These are phyloP conservation scores for Glycine latifolia DNA, from an alignment of 306 rosid species.

Conservation along the genomic window DNA sequence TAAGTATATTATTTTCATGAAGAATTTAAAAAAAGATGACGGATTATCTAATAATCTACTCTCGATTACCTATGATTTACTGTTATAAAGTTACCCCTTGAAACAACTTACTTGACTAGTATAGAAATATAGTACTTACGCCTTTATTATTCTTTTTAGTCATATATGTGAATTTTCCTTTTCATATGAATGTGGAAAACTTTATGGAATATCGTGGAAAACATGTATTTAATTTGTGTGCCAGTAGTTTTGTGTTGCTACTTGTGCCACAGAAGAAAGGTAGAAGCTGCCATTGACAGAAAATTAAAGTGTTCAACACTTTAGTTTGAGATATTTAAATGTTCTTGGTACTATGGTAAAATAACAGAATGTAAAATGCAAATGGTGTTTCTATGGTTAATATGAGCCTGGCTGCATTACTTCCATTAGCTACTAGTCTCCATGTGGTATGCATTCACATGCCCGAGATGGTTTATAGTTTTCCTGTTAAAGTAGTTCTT, in stretches of 20 bases:
- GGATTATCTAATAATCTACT: too few relatives aligned
- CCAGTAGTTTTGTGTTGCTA: neutral
- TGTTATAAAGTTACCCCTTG: conserved; percentile 20
- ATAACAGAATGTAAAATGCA: conserved; percentile 2
- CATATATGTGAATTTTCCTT: neutral
- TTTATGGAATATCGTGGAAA: too few relatives aligned
- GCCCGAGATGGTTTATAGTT: too few relatives aligned
- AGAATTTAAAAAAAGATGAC: too few relatives aligned
- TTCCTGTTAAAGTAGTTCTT: too few relatives aligned
- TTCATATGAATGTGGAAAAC: too few relatives aligned
- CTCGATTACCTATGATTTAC: conserved; percentile 19
- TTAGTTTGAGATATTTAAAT: conserved; percentile 12
- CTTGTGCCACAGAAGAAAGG: neutral
- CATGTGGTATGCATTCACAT: too few relatives aligned
- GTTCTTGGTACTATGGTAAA: conserved; percentile 11
- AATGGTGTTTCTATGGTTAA: conserved; percentile 19
- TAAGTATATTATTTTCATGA: too few relatives aligned
- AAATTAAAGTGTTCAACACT: conserved; percentile 1
- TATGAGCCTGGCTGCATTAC: conserved; percentile 2
- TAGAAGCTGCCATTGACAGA: conserved; percentile 14
- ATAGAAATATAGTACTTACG: neutral
- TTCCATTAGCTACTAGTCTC: neutral
- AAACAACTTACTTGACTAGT: neutral
- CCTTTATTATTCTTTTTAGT: conserved; percentile 23
- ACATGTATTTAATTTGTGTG: neutral